Base-by-base conservation (phyloP, 2,329 filamentous ascomycete species). In the Phoma herbarum region DNA sequence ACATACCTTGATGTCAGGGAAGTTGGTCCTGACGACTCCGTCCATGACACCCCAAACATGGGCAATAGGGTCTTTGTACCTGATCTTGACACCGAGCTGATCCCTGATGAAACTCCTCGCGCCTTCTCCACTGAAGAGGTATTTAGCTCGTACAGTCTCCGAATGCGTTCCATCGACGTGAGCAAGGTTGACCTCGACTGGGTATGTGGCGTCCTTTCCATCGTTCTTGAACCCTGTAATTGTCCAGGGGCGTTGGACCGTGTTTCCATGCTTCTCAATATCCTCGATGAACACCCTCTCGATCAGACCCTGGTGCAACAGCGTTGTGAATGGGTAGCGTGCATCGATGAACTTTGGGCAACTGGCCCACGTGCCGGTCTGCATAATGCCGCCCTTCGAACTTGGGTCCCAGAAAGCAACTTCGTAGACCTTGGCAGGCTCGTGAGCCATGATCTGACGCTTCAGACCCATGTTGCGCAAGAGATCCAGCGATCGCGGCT, bases 401-500 rank as follows among this genome's bases (percentile, higher is more conserved):
- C 74, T 72, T 18, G 86, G 86, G 68, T 88, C 85, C 86, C 86
- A 89, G 72, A 88, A 88, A 6, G 86, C 85, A 29, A 88, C 86
- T 68, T 88, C 86, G 72, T 85, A 97, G 25, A 97, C 92, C 70
- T 91, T 92, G 1, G 93, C 93, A 7, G 93, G 93, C 63, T 93
- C 87, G 72, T 94, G 84, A 20, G 88, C 90, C 92, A 97, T 96
- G 72, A 97, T 91, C 55, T 88, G 87, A 43, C 91, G 86, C 80
- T 97, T 96, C 57, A 97, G 81, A 1, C 91, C 92, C 89, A 97
- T 92, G 73, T 96, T 97, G 51, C 90, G 88, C 46, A 97, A 83
- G 16, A 97, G 85, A 69, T 97, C 93, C 23, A 96, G 83, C 0
- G 93, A 96, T 37, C 93, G 88, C 35, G 93, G 93, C 79, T 97